These are phyloP conservation scores for Phalaenopsis aphrodite DNA, from an alignment of 106 monocot genomes.

Conservation along the genomic window DNA sequence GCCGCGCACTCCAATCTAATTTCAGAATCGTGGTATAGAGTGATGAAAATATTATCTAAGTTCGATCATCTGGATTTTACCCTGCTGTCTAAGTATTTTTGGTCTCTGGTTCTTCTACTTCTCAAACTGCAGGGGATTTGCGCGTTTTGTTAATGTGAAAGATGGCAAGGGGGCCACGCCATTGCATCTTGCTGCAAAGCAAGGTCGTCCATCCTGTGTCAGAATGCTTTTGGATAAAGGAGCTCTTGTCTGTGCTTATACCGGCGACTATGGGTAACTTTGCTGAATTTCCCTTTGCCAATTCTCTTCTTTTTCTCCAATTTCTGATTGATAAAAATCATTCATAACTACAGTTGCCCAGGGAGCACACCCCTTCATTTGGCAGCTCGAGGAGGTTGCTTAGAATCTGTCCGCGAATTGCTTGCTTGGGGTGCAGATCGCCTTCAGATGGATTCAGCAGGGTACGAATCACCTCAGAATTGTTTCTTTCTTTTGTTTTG, in stretches of 20 bases:
- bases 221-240: slow-evolving; percentile 76
- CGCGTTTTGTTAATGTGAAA: slow-evolving; percentile 89
- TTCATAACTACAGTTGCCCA: slow-evolving; percentile 35
- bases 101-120: neutral
- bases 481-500: neutral
- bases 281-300: neutral
- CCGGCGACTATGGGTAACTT: slow-evolving; percentile 60
- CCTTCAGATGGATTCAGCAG: slow-evolving; percentile 72
- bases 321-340: neutral
- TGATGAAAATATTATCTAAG: neutral
- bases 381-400: slow-evolving; percentile 78
- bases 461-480: slow-evolving; percentile 27
- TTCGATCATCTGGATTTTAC: neutral
- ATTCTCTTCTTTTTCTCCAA: neutral
- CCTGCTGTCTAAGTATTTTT: neutral
- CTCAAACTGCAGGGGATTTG: slow-evolving; percentile 61
- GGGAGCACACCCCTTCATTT: slow-evolving; percentile 90
- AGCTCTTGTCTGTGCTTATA: slow-evolving; percentile 74
- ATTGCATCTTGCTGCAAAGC: slow-evolving; percentile 79
- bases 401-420: slow-evolving; percentile 83
- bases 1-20: slow-evolving; percentile 58
- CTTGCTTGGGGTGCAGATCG: slow-evolving; percentile 96
- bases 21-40: slow-evolving; percentile 62
- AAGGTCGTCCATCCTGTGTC: slow-evolving; percentile 43
- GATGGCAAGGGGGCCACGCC: slow-evolving; percentile 85